Percentiles rank a stretch among this genome's conserved stretches.
These are phyloP conservation scores for Metschnikowia henanensis DNA, from an alignment of 805 yeast genomes.

Conservation along the genomic window DNA sequence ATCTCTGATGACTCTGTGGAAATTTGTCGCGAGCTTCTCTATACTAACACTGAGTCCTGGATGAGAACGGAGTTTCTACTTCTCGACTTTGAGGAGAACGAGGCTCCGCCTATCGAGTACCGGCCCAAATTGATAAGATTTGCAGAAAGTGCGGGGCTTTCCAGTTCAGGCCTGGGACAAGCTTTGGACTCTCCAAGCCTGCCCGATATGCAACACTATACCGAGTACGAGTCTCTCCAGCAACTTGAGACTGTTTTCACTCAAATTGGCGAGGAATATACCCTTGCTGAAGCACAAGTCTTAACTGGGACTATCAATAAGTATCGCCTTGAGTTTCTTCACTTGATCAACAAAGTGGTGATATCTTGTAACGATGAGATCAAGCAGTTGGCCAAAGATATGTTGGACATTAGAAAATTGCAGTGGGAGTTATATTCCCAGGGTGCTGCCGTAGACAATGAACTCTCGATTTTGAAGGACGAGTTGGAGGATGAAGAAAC, in stretches of 20 bases:
- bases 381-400: slow-evolving; percentile 1
- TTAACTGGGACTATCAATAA: background rate
- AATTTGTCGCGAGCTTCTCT: slow-evolving; percentile 5
- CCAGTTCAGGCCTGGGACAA: background rate
- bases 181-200: background rate
- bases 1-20: slow-evolving; percentile 1
- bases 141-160: background rate
- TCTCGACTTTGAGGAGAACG: slow-evolving; percentile 1
- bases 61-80: slow-evolving; percentile 9
- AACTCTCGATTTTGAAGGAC: slow-evolving; percentile 3
- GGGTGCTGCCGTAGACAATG: slow-evolving; percentile 7
- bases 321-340: background rate
- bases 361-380: slow-evolving; percentile 2
- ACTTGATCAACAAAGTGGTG: background rate
- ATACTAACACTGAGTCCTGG: slow-evolving; percentile 3
- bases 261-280: background rate
- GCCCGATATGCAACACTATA: background rate
- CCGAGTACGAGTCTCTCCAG: background rate
- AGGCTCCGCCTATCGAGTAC: background rate
- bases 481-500: background rate
- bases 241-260: background rate
- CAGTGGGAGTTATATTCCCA: slow-evolving; percentile 5
- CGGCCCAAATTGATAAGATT: background rate
- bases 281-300: background rate
- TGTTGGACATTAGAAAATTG: slow-evolving; percentile 2